Percentiles rank a stretch among this genome's conserved stretches.
phyloP scores from a whole-genome alignment of 768 basidiomycete genomes.

The Amanita pseudoporphyria region DNA sequence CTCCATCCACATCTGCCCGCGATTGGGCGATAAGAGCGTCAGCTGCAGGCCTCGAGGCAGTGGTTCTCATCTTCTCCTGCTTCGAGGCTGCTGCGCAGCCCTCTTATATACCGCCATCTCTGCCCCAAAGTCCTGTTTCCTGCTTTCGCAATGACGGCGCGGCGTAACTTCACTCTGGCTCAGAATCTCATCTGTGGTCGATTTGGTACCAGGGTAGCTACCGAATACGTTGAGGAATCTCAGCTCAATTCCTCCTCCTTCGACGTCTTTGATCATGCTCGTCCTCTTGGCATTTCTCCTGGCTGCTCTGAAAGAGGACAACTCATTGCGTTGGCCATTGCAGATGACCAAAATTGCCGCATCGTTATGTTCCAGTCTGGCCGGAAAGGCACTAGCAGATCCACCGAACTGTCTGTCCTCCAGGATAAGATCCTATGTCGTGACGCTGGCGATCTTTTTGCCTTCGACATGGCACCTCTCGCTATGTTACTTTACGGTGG shows the following conservation, averaged over 20 bases:
- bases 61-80: too few relatives aligned
- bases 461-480: slow-evolving; percentile 45
- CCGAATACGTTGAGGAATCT: neutral
- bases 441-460: slow-evolving; percentile 32
- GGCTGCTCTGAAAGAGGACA: slow-evolving; percentile 33
- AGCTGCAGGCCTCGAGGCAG: neutral
- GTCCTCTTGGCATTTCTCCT: slow-evolving; percentile 41
- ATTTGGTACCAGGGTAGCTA: neutral
- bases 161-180: neutral
- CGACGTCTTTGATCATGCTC: slow-evolving; percentile 22
- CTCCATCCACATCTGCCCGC: too few relatives aligned
- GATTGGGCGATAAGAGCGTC: neutral
- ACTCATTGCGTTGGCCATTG: slow-evolving; percentile 38
- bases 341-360: slow-evolving; percentile 24
- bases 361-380: slow-evolving; percentile 25
- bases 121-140: neutral
- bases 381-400: slow-evolving; percentile 2
- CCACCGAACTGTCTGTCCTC: slow-evolving; percentile 18
- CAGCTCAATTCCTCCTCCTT: slow-evolving; percentile 10
- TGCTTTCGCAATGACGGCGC: neutral
- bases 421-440: slow-evolving; percentile 37
- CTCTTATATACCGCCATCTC: neutral
- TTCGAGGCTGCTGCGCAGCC: neutral
- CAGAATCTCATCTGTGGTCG: slow-evolving; percentile 2
- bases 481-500: slow-evolving; percentile 38